phyloP scores from a whole-genome alignment of 495 filamentous ascomycete species.

The Filosporella fistucella region DNA sequence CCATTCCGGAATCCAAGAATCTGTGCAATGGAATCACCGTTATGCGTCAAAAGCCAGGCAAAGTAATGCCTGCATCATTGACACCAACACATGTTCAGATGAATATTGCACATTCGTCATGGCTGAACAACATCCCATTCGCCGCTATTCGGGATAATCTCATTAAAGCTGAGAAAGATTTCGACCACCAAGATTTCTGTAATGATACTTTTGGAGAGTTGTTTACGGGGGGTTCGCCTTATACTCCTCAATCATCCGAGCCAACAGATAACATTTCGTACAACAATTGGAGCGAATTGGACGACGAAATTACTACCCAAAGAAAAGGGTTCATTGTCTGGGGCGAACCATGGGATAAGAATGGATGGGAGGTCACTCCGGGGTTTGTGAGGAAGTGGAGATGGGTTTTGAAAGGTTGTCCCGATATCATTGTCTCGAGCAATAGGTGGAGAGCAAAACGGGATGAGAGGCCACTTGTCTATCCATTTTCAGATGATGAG shows the following conservation, averaged over 20 bases:
- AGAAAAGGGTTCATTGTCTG: conserved; percentile 26
- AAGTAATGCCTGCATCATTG: conserved; percentile 9
- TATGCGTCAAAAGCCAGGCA: conserved; percentile 1
- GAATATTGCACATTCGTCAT: conserved; percentile 17
- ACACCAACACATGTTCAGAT: conserved; percentile 17
- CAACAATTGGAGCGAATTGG: background rate
- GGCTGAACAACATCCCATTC: conserved; percentile 30
- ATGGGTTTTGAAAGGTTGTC: conserved; percentile 24
- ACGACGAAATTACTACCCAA: conserved; percentile 7
- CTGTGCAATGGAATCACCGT: conserved; percentile 14
- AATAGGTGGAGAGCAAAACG: conserved; percentile 17
- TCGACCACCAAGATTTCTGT: conserved; percentile 24
- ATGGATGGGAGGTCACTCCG: conserved; percentile 29
- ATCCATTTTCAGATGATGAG: background rate
- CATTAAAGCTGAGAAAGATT: conserved; percentile 13
- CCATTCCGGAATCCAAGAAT: background rate
- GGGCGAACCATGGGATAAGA: conserved; percentile 27
- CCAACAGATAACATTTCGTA: background rate
- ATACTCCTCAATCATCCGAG: background rate
- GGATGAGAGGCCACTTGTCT: background rate
- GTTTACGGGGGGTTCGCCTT: conserved; percentile 6
- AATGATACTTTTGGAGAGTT: conserved; percentile 13
- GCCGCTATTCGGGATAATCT: conserved; percentile 30
- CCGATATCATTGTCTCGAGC: conserved; percentile 21
- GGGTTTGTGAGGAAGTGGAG: conserved; percentile 28